phyloP scores from a whole-genome alignment of 495 filamentous ascomycete species.

The Aspergillus cavernicola region DNA sequence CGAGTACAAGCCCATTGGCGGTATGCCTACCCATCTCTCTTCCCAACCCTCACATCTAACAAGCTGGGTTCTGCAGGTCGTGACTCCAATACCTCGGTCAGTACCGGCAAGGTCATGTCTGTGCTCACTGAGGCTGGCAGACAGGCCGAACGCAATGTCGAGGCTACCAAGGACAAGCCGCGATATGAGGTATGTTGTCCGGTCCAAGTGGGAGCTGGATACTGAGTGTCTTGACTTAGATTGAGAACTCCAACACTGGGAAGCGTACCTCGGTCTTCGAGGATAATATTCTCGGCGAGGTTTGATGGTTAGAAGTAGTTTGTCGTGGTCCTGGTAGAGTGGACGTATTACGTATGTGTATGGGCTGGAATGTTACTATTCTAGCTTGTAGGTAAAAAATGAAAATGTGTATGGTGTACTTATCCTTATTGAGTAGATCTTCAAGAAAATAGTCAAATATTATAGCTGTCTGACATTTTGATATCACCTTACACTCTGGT shows the following conservation, averaged over 20 bases:
- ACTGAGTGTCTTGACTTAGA: neutral
- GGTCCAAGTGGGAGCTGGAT: too few species aligned
- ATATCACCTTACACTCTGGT: conserved; percentile 22
- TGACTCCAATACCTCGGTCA: conserved; percentile 18
- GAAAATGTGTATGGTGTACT: too few species aligned
- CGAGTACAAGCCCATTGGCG: conserved; percentile 22
- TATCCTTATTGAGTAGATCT: too few species aligned
- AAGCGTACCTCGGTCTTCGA: conserved; percentile 18
- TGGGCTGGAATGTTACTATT: too few species aligned
- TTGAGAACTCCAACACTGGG: conserved; percentile 20
- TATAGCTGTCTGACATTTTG: neutral
- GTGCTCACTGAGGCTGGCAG: conserved; percentile 19
- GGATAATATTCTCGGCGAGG: conserved; percentile 20
- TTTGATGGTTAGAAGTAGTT: neutral
- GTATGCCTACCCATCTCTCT: conserved; percentile 5
- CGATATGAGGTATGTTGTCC: conserved; percentile 18
- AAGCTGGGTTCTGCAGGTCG: conserved; percentile 5
- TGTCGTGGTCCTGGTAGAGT: neutral
- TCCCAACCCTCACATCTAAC: neutral
- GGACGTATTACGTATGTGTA: too few species aligned
- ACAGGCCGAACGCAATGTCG: conserved; percentile 18
- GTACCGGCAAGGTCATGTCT: conserved; percentile 15
- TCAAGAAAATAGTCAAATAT: neutral
- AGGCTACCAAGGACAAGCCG: conserved; percentile 14
- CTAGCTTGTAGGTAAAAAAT: too few species aligned